These are phyloP conservation scores for Argentina anserina DNA, from an alignment of 306 rosid genomes.

Conservation along the genomic window DNA sequence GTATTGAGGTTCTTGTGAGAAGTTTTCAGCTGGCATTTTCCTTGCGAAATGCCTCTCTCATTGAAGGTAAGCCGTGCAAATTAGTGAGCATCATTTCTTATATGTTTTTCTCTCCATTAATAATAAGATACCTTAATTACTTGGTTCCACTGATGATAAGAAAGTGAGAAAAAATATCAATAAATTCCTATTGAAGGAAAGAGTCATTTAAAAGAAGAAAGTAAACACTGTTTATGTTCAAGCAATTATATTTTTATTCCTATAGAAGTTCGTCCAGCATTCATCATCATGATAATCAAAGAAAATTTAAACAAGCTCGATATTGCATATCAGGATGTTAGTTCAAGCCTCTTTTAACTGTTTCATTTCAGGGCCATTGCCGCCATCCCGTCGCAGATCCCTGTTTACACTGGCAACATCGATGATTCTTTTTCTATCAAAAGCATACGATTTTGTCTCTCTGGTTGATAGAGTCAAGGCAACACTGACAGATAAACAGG, in stretches of 20 bases:
- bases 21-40: constrained; percentile 91
- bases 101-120: constrained; percentile 3
- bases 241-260: not conserved
- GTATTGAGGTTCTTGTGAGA: constrained; percentile 66
- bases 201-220: not conserved
- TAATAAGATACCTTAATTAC: not conserved
- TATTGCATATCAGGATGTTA: constrained; percentile 10
- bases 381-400: constrained; percentile 85
- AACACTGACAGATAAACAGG: constrained; percentile 53
- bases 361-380: constrained; percentile 59
- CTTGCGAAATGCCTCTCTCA: constrained; percentile 66
- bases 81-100: constrained; percentile 7
- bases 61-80: constrained; percentile 49
- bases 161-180: not conserved
- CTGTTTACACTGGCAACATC: constrained; percentile 75
- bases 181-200: not conserved
- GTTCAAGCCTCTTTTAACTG: constrained; percentile 17
- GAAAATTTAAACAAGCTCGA: not conserved
- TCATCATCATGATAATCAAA: not conserved
- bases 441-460: constrained; percentile 56
- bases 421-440: constrained; percentile 79
- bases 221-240: not conserved
- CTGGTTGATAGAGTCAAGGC: constrained; percentile 50
- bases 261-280: not conserved
- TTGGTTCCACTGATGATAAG: not conserved